Conservation (phyloP, 495 filamentous ascomycete species). For the Penicillium goetzii region DNA sequence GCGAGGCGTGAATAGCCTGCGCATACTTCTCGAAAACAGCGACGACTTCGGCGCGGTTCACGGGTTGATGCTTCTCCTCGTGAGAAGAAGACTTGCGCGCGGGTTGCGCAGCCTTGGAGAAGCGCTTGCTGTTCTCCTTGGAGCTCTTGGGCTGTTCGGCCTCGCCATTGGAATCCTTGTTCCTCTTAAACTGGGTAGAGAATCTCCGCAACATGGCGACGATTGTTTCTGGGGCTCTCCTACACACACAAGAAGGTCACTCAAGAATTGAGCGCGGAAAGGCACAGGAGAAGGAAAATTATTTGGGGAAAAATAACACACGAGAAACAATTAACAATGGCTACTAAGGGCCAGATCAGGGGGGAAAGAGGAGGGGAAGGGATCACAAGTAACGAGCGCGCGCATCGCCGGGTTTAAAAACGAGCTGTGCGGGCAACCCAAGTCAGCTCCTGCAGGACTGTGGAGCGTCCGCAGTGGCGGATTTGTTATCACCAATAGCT, state of each 20-base stretch:
- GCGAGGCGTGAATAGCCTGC: constrained; percentile 66
- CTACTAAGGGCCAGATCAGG: constrained; percentile 23
- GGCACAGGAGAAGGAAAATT: constrained; percentile 17
- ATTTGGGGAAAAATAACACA: constrained; percentile 14
- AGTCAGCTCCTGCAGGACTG: constrained; percentile 35
- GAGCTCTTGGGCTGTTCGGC: constrained; percentile 41
- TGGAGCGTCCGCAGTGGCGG: constrained; percentile 34
- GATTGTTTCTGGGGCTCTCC: constrained; percentile 19
- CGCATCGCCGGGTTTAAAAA: constrained; percentile 31
- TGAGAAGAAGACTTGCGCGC: constrained; percentile 38
- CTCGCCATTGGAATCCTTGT: constrained; percentile 49
- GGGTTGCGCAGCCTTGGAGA: constrained; percentile 40
- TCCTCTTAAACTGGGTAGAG: constrained; percentile 56
- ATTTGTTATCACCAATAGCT: constrained; percentile 41
- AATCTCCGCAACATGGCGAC: constrained; percentile 54
- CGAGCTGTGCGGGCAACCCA: constrained; percentile 31
- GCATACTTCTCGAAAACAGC: constrained; percentile 62
- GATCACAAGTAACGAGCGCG: background rate
- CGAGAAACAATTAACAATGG: constrained; percentile 17
- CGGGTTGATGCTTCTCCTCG: constrained; percentile 38
- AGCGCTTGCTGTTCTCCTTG: constrained; percentile 43
- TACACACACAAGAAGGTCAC: constrained; percentile 19
- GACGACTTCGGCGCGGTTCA: constrained; percentile 46
- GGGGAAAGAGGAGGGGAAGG: constrained; percentile 16
- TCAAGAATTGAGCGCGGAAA: constrained; percentile 4